Percentiles rank a stretch among this genome's conserved stretches.
phyloP scores from a whole-genome alignment of 192 early-diverging fungal species.

The Coemansia sp. region DNA sequence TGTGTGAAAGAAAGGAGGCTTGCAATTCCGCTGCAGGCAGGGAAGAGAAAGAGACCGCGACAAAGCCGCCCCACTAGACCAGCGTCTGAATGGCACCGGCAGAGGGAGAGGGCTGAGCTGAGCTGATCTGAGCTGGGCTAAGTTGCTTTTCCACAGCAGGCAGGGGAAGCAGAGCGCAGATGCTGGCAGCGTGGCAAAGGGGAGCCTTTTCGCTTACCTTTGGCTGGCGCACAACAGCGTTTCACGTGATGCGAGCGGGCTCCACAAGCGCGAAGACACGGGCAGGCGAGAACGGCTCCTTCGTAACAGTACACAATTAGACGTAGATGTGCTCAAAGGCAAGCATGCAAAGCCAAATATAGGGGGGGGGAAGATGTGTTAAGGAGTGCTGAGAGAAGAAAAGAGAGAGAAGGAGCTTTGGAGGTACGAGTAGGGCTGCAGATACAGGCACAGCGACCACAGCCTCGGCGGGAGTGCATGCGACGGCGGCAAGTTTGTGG shows the following conservation, averaged over 20 bases:
- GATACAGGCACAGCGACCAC: no score
- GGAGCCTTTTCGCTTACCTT: neutral
- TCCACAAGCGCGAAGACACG: neutral
- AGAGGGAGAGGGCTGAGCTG: neutral
- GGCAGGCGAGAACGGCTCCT: neutral
- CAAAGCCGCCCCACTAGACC: no score
- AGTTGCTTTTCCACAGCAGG: neutral
- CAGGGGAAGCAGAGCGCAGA: neutral
- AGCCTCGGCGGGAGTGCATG: no score
- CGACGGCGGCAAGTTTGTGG: no score
- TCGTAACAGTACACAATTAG: neutral
- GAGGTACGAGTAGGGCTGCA: no score
- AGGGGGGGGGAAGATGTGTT: neutral
- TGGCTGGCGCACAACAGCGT: neutral
- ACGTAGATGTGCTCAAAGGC: neutral
- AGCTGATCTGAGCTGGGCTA: neutral
- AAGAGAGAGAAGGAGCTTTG: neutral
- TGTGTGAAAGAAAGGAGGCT: conserved; percentile 7
- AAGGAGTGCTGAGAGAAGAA: neutral
- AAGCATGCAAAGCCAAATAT: conserved; percentile 4
- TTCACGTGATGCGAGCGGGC: neutral
- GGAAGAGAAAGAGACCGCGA: neutral
- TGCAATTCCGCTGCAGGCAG: conserved; percentile 2
- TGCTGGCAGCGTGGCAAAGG: neutral
- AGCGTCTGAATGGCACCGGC: no score